A percentile compares a stretch with the other conserved stretches of the same genome.
phyloP scores from a whole-genome alignment of 192 early-diverging fungal genomes.

The Spinellus fusiger region DNA sequence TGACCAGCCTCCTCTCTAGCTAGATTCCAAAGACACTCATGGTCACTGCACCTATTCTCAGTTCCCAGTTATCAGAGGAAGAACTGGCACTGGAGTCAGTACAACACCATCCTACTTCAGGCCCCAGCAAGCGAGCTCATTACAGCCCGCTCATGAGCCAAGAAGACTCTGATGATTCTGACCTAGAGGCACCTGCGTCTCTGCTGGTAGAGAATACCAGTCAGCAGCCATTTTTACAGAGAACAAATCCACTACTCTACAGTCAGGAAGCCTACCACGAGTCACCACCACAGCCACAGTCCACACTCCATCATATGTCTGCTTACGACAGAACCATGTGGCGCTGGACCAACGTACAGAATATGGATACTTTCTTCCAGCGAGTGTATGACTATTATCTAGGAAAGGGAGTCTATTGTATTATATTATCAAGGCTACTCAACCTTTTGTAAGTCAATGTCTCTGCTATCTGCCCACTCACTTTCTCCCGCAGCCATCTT shows the following conservation, averaged over 20 bases:
- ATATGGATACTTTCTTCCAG: constrained; percentile 78
- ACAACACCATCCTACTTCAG: neutral
- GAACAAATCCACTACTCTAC: constrained; percentile 16
- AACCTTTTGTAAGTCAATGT: constrained; percentile 70
- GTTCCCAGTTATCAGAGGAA: neutral
- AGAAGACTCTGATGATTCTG: constrained; percentile 20
- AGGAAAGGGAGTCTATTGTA: constrained; percentile 83
- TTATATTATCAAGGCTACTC: constrained; percentile 68
- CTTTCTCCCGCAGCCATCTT: constrained; percentile 50
- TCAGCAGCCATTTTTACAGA: constrained; percentile 6
- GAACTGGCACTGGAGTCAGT: neutral
- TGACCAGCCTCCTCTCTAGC: no score
- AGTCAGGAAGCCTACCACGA: constrained; percentile 14
- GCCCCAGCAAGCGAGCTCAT: no score
- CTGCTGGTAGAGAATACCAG: constrained; percentile 56
- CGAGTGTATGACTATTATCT: constrained; percentile 81
- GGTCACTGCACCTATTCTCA: neutral
- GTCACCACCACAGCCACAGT: constrained; percentile 19
- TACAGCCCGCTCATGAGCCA: no score
- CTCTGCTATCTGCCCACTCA: neutral
- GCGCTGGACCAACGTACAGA: constrained; percentile 80
- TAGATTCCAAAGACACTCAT: neutral
- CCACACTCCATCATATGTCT: constrained; percentile 37
- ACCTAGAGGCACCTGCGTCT: constrained; percentile 56
- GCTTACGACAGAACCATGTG: constrained; percentile 61